These are phyloP conservation scores for Pleurotus giganteus DNA, from an alignment of 768 basidiomycete species.

Conservation along the genomic window DNA sequence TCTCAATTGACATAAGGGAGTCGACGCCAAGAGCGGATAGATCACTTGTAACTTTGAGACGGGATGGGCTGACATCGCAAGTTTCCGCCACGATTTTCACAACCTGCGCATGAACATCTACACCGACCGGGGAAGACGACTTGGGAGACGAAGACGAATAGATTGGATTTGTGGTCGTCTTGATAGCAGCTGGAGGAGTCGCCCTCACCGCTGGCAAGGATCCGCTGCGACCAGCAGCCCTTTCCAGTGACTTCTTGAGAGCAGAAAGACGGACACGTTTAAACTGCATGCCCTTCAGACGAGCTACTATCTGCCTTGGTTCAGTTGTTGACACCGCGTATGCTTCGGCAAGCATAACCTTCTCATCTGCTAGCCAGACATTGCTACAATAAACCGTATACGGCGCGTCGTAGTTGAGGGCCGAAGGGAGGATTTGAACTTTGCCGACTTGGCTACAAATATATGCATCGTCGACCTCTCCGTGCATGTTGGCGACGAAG, in stretches of 20 bases:
- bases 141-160: background rate
- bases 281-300: slow-evolving; percentile 57
- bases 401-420: slow-evolving; percentile 35
- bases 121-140: background rate
- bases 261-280: slow-evolving; percentile 49
- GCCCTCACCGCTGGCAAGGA: slow-evolving; percentile 12
- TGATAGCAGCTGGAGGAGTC: background rate
- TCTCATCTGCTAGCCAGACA: slow-evolving; percentile 39
- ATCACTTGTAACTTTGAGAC: slow-evolving; percentile 34
- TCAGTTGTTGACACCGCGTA: slow-evolving; percentile 43
- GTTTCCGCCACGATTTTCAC: slow-evolving; percentile 37
- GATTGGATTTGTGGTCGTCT: background rate
- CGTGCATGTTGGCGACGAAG: slow-evolving; percentile 63
- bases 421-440: slow-evolving; percentile 43
- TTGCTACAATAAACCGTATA: slow-evolving; percentile 55
- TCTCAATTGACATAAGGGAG: slow-evolving; percentile 62
- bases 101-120: slow-evolving; percentile 26
- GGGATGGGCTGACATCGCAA: slow-evolving; percentile 34
- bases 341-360: slow-evolving; percentile 48
- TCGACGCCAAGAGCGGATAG: slow-evolving; percentile 61
- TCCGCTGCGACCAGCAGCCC: slow-evolving; percentile 15
- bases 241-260: slow-evolving; percentile 44
- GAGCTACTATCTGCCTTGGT: slow-evolving; percentile 47
- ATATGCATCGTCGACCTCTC: slow-evolving; percentile 48
- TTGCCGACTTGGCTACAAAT: slow-evolving; percentile 59